phyloP scores from a whole-genome alignment of 495 filamentous ascomycete species.

The Daldinia decipiens region DNA sequence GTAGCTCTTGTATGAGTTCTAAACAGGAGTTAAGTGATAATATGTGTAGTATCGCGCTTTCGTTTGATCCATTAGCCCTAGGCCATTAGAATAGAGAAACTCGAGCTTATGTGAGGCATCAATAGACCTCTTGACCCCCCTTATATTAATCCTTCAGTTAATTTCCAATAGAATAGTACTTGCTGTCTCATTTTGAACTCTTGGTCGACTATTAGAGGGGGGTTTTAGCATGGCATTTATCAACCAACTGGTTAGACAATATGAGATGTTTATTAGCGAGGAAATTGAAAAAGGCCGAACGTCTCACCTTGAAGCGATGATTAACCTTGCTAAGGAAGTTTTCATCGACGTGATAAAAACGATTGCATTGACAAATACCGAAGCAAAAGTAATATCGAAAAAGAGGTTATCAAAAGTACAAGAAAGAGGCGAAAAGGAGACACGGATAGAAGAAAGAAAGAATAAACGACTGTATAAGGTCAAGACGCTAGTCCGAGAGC shows the following conservation, averaged over 20 bases:
- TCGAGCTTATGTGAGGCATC: neutral
- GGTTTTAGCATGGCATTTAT: neutral
- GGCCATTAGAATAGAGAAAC: neutral
- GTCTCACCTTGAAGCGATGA: neutral
- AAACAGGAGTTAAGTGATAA: neutral
- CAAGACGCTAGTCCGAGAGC: neutral
- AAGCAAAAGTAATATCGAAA: neutral
- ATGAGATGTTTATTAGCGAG: neutral
- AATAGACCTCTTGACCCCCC: neutral
- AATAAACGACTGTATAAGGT: neutral
- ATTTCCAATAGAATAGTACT: neutral
- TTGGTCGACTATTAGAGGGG: neutral
- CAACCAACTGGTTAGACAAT: neutral
- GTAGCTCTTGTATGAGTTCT: neutral
- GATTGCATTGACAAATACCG: neutral
- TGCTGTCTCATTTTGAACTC: neutral
- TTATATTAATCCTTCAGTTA: neutral
- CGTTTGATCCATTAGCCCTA: neutral
- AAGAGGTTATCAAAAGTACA: neutral
- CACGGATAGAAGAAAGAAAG: neutral
- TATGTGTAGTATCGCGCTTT: neutral
- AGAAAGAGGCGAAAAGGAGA: neutral
- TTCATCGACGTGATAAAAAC: slow-evolving; percentile 3
- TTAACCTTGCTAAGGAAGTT: neutral
- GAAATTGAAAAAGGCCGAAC: neutral